Evolutionary conservation across 495 filamentous ascomycete genomes (phyloP), one percentile per base, ranked within the genome.

Genomic region (Neurospora sp.): DNA sequence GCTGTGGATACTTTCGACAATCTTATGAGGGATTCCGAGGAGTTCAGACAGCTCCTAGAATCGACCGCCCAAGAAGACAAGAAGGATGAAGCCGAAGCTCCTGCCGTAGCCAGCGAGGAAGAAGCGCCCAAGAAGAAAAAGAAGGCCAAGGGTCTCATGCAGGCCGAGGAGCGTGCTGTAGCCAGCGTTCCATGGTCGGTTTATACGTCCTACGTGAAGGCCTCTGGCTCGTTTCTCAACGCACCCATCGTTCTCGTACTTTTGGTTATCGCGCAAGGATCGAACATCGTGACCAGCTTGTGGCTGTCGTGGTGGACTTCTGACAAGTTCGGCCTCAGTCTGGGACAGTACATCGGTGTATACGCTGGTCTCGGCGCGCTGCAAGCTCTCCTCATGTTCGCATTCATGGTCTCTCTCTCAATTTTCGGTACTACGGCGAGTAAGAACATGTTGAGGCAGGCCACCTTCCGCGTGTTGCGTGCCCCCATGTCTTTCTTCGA

Each of bases 401-500:
- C 83, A 14, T 87, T 88, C 76, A 79, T 87, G 41, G 82, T 93
- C 22, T 75, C 84, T 1, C 84, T 95, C 22, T 92, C 93, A 3
- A 87, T 94, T 42, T 87, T 91, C 74, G 94, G 94, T 45, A 97
- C 95, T 0, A 89, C 85, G 10, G 87, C 94, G 7, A 93, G 91
- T 78, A 93, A 90, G 79, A 87, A 85, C n/a, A 93, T 98, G 86
- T 87, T 98, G 53, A 88, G 91, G 12, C 83, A 89, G n/a, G 94
- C 96, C 31, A 92, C 98, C 83, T 86, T 81, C 12, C 88, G 91
- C 59, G 92, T 94, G 1, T 85, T 99, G 48, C 88, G 94, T 68
- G 95, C 96, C 0, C 96, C 96, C 0, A 97, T 98, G 94, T 91
- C 91, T 4, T 98, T 98, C 85, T 98, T 98, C 84, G 96, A 98